Evolutionary conservation across 805 yeast species (phyloP), one percentile per base, ranked within the genome.

Genomic region (Peterozyma xylosa): DNA sequence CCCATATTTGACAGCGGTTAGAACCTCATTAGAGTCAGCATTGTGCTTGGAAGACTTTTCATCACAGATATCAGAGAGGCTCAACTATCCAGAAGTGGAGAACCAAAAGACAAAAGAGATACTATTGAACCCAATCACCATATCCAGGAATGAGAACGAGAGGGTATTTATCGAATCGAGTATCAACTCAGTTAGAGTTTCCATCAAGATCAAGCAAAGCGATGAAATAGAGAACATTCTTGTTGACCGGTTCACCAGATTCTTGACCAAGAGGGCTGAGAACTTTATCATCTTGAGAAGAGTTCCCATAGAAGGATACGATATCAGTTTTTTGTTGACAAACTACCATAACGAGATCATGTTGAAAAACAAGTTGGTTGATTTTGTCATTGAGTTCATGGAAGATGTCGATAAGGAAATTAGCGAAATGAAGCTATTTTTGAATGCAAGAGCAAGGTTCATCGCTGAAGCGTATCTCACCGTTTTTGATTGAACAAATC

Each of bases 341-440:
- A 93, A 91, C 66, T 82, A 81, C 66, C 99, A 93, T 65, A 89
- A 96, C 10, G 96, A 91, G 63, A 83, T 84, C 52, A 88, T 93
- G 96, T 76, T 90, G 67, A 91, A 93, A 68, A 90, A 84, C 56
- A 93, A 93, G 66, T 75, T 93, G 55, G 96, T 93, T 37, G 99
- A 93, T 64, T 93, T 93, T 63, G 90, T 93, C 53, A 88, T 93
- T 53, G 98, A 93, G 68, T 93, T 93, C 63, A 90, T 93, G 98
- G 98, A 93, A 64, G 99, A 90, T 58, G 99, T 93, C 15, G 99
- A 93, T 64, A 91, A 89, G 69, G 99, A 93, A 65, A 93, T 93
- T 58, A 87, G 96, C 64, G 99, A 93, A 63, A 93, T 93, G 95
- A 93, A 93, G 67, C 74, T 93, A 63, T 93, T 91, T 63, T 76